Percentiles rank a stretch among this genome's conserved stretches.
Conservation (phyloP, 305 asterid genomes). For the Fraxinus latifolia region DNA sequence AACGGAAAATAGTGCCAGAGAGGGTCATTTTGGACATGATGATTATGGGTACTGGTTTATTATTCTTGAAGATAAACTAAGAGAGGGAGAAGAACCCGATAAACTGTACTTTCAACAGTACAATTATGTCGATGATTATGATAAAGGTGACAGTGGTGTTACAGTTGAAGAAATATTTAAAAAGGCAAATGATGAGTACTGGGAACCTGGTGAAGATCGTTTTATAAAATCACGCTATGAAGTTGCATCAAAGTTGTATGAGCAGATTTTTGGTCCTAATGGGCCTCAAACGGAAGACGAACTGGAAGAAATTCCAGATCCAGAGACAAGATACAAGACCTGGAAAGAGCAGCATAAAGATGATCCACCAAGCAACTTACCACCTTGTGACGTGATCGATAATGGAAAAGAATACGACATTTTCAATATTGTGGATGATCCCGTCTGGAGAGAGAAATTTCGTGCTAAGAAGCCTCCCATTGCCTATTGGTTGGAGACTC, state of each 20-base stretch:
- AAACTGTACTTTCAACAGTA: slow-evolving; percentile 84
- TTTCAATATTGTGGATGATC: slow-evolving; percentile 60
- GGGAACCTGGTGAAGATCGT: slow-evolving; percentile 99
- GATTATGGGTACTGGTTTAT: slow-evolving; percentile 97
- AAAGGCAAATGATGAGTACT: slow-evolving; percentile 83
- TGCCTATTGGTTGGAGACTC: slow-evolving; percentile 91
- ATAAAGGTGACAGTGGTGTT: slow-evolving; percentile 86
- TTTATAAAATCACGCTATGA: slow-evolving; percentile 68
- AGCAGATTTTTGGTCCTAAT: slow-evolving; percentile 95
- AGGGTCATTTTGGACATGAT: slow-evolving; percentile 87
- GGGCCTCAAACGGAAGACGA: slow-evolving; percentile 98
- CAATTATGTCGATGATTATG: slow-evolving; percentile 76
- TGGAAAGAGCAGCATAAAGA: slow-evolving; percentile 95
- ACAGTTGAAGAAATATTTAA: slow-evolving; percentile 69
- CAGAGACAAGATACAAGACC: slow-evolving; percentile 74
- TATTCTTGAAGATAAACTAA: slow-evolving; percentile 81
- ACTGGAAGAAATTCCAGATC: slow-evolving; percentile 78
- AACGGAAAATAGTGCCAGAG: slow-evolving; percentile 78
- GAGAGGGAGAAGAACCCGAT: slow-evolving; percentile 90
- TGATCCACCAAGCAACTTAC: slow-evolving; percentile 87
- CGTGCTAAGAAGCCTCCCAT: slow-evolving; percentile 78
- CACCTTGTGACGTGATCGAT: slow-evolving; percentile 83
- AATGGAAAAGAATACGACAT: slow-evolving; percentile 55
- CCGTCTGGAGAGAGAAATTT: slow-evolving; percentile 67
- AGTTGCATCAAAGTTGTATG: slow-evolving; percentile 74